These are phyloP conservation scores for Coemansia aciculifera DNA, from an alignment of 192 early-diverging fungal genomes.

Conservation along the genomic window DNA sequence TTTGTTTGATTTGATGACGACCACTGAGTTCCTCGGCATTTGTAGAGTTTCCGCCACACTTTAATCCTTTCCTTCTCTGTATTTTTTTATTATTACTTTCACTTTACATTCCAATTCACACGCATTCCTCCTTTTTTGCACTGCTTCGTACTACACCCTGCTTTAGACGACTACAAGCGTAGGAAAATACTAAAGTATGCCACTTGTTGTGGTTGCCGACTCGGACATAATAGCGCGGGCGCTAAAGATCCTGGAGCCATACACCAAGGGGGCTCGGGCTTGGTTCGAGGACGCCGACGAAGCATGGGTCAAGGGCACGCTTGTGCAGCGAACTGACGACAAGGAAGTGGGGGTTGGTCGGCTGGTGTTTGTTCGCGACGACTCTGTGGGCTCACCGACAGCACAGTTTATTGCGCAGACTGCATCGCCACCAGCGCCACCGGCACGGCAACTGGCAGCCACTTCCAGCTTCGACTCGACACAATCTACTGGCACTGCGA, in stretches of 20 bases:
- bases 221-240: conserved; percentile 35
- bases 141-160: background rate
- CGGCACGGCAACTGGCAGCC: conserved; percentile 6
- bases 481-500: background rate
- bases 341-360: conserved; percentile 34
- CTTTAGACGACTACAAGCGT: background rate
- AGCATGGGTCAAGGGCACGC: conserved; percentile 77
- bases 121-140: background rate
- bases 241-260: conserved; percentile 63
- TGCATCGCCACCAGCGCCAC: conserved; percentile 15
- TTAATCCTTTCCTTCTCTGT: background rate
- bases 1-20: conserved; percentile 6
- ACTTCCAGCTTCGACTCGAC: background rate
- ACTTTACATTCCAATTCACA: conserved; percentile 3
- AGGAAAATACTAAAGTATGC: conserved; percentile 22
- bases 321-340: conserved; percentile 50
- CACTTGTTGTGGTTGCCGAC: conserved; percentile 28
- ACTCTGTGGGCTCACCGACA: conserved; percentile 31
- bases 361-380: conserved; percentile 48
- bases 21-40: background rate
- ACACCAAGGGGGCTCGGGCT: conserved; percentile 72
- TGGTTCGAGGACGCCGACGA: conserved; percentile 88
- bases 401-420: conserved; percentile 44
- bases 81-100: background rate
- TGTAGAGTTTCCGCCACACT: background rate